Evolutionary conservation across 2,329 filamentous ascomycete species (phyloP).

Genomic region (Apiospora koreana): DNA sequence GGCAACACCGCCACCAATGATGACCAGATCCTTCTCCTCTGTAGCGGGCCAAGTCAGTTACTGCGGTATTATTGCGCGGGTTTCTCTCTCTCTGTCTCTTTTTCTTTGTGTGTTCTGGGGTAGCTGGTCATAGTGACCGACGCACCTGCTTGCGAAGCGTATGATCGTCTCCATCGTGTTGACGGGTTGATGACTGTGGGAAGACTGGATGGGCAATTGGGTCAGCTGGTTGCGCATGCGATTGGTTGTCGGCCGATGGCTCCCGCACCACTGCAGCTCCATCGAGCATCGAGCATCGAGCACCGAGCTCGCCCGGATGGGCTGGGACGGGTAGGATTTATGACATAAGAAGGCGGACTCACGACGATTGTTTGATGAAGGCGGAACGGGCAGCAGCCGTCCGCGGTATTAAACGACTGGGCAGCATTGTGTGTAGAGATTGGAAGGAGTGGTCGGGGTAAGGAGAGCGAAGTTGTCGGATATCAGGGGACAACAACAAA

Average conservation of each 20-base stretch:
- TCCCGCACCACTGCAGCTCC: slow-evolving; percentile 19
- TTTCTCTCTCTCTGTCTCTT: not conserved
- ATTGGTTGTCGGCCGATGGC: slow-evolving; percentile 13
- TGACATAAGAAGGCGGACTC: slow-evolving; percentile 30
- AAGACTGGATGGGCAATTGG: slow-evolving; percentile 40
- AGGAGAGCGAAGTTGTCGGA: not conserved
- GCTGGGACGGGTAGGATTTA: not conserved
- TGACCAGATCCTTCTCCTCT: slow-evolving; percentile 96
- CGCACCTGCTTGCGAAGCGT: slow-evolving; percentile 59
- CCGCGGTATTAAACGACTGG: slow-evolving; percentile 62
- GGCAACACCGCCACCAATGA: slow-evolving; percentile 97
- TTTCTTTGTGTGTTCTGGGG: not conserved
- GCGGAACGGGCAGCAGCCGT: slow-evolving; percentile 57
- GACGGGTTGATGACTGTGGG: slow-evolving; percentile 50
- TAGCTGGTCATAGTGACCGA: slow-evolving; percentile 33
- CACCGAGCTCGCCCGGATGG: not conserved
- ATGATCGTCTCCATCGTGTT: slow-evolving; percentile 58
- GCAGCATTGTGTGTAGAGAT: slow-evolving; percentile 52
- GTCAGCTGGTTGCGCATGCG: slow-evolving; percentile 14
- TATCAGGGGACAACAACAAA: not conserved
- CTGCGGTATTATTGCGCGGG: not conserved
- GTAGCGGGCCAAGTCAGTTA: slow-evolving; percentile 30
- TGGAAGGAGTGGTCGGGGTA: slow-evolving; percentile 3
- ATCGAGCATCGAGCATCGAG: not conserved
- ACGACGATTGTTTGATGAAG: slow-evolving; percentile 58